phyloP scores from a whole-genome alignment of 371 early-diverging fungal species.

The Saksenaea vasiformis region DNA sequence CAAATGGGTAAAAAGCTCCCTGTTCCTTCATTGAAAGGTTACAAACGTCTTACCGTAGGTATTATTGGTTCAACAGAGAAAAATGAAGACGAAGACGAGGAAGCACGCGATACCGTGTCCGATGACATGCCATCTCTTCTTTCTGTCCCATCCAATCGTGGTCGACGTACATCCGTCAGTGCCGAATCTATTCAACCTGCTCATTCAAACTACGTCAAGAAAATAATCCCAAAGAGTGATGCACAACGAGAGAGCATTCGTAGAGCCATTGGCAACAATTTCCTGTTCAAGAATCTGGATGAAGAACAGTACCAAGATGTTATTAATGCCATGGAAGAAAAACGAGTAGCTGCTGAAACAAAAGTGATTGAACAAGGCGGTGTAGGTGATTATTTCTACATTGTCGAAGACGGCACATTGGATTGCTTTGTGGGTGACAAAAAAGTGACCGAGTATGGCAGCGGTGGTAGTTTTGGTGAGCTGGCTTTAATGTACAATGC shows the following conservation, averaged over 20 bases:
- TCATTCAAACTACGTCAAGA: conserved; percentile 74
- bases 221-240: conserved; percentile 84
- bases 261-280: conserved; percentile 81
- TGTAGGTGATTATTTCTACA: conserved; percentile 96
- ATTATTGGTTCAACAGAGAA: background rate
- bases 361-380: conserved; percentile 95
- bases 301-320: conserved; percentile 95
- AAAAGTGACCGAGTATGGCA: conserved; percentile 66
- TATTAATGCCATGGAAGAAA: conserved; percentile 96
- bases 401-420: conserved; percentile 94
- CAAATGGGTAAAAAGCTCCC: background rate
- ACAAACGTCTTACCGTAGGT: background rate
- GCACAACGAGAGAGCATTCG: conserved; percentile 85
- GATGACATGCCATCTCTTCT: conserved; percentile 24
- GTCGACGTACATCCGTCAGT: conserved; percentile 94
- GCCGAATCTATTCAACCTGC: conserved; percentile 96
- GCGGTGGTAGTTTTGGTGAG: conserved; percentile 85
- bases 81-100: conserved; percentile 32
- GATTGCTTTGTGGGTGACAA: conserved; percentile 84
- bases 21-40: background rate
- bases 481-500: conserved; percentile 92
- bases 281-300: conserved; percentile 90
- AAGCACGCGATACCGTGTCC: conserved; percentile 28
- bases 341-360: conserved; percentile 68
- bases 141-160: conserved; percentile 70